Base-by-base conservation (phyloP, 2,329 filamentous ascomycete genomes). In the Diaporthe helianthi region DNA sequence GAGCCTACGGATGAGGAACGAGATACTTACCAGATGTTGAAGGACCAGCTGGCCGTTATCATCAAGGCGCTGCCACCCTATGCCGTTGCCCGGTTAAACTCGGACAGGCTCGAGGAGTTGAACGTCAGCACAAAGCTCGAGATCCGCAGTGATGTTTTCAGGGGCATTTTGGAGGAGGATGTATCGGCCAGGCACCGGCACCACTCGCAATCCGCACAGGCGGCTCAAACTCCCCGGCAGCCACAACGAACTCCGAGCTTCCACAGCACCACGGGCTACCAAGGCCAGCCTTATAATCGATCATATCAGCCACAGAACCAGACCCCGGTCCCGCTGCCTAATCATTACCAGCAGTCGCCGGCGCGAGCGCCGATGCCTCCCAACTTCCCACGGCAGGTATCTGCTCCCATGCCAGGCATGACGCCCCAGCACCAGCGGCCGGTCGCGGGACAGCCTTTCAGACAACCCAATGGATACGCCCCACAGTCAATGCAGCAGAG, bases 81-180 rank as follows among this genome's bases (percentile, higher is more conserved):
- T 76, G 92, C 92, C 1, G 92, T 97, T 29, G 90, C 94, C 7
- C 95, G 96, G 75, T 83, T 97, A 71, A 91, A 97, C 75, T 93
- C 93, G 12, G 92, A 97, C 76, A 92, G 94, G 78, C 81, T 97
- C n/a, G 91, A 90, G 36, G 92, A 94, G 69, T 83, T 97, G 58
- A 90, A 93, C 72, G 91, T 97, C 76, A 95, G 91, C 80, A 93
- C 89, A 54, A 93, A 89, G 76, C 86, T 97, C 24, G 82, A 93
- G 70, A 83, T 97, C 55, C 88, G 92, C 71, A 89, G 86, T 8
- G 89, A 91, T 64, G 89, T 93, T 75, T 92, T 92, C 78, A 87
- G 87, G 72, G 94, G 94, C 5, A 88, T 91, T 4, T 90, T 97
- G 88, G 93, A 97, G 74, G 93, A 95, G 74, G 93, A 97, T 73